Evolutionary conservation across 495 filamentous ascomycete species (phyloP), one percentile per base, ranked within the genome.

Genomic region (Opeltia flavorubescens): DNA sequence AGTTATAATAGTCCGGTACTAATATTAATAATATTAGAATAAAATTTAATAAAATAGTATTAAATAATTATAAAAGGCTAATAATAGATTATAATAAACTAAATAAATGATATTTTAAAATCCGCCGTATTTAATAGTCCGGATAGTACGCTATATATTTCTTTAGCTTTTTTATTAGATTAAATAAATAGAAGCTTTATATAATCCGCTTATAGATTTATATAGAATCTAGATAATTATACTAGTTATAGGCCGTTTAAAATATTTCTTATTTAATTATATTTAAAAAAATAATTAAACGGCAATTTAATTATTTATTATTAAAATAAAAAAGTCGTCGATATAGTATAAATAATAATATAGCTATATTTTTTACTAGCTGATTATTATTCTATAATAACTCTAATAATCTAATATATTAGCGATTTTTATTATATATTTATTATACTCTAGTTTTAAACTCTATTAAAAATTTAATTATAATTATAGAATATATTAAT

Each of bases 21-120:
- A 23, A 43, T 2, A 8, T 11, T 20, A 13, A 42, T 6, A 56
- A 11, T 0, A 28, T 21, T 0, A 56, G 2, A 13, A 56, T 45
- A 30, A 56, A 56, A 21, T 56, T 27, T 0, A 56, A 50, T 27
- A 31, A 17, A 0, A 56, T 2, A 2, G 39, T 56, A 39, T 56
- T 17, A 18, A 53, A 53, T 0, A 38, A 47, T 0, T 42, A 43
- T n/a, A 13, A 18, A 1, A 43, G 36, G 1, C 20, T 26, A 7
- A 8, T 18, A 23, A 56, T 53, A 12, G 26, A 43, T 1, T 36
- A 5, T 12, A 53, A 12, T 23, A 8, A 28, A 13, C 29, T 18
- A 38, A 50, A 53, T 11, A 39, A 13, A 20, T 1, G 2, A 30
- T 56, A 24, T 1, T 29, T 9, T 24, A n/a, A 28, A 1, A 23